A percentile compares a stretch with the other conserved stretches of the same genome.
phyloP scores from a whole-genome alignment of 495 filamentous ascomycete species.

The Bacidia gigantensis region DNA sequence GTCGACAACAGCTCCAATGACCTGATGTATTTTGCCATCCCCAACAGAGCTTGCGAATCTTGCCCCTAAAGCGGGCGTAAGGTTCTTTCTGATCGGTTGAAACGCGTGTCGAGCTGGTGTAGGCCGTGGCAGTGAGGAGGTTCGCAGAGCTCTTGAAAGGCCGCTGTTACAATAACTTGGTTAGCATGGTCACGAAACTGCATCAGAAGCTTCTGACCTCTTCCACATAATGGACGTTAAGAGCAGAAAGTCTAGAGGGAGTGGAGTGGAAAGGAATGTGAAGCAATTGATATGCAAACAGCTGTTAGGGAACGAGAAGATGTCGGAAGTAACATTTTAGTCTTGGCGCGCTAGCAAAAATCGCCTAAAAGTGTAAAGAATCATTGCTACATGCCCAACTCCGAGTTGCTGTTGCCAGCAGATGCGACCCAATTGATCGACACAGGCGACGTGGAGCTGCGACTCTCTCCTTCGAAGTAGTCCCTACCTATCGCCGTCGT shows the following conservation, averaged over 20 bases:
- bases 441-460: conserved; percentile 10
- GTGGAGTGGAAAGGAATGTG: conserved; percentile 9
- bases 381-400: neutral
- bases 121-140: conserved; percentile 60
- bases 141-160: conserved; percentile 65
- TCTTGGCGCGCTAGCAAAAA: conserved; percentile 8
- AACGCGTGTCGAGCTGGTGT: conserved; percentile 55
- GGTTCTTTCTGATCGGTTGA: conserved; percentile 46
- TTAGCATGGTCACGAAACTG: neutral
- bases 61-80: conserved; percentile 46
- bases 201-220: conserved; percentile 45
- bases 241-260: conserved; percentile 30
- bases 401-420: neutral
- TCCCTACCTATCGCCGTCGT: neutral
- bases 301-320: neutral
- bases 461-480: neutral
- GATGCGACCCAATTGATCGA: conserved; percentile 15
- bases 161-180: conserved; percentile 40
- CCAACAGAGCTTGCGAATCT: conserved; percentile 56
- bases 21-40: conserved; percentile 78
- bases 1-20: conserved; percentile 59
- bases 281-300: conserved; percentile 1
- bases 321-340: conserved; percentile 4
- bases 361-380: conserved; percentile 1
- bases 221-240: conserved; percentile 66